phyloP scores from a whole-genome alignment of 2,329 filamentous ascomycete species.

The Penicillium rolfsii region DNA sequence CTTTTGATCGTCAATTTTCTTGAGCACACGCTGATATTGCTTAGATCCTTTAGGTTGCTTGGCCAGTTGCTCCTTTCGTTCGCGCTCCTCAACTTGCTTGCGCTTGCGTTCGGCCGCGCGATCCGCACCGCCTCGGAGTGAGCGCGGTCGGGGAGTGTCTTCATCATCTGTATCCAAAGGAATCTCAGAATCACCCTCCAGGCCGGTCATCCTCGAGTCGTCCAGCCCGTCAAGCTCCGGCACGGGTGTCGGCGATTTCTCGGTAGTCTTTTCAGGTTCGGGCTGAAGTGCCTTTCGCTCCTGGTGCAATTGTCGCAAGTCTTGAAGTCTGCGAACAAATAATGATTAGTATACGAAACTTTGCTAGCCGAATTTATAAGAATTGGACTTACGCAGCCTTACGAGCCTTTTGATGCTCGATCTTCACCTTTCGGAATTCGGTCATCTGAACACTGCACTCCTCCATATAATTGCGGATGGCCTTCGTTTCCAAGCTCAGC shows the following conservation, averaged over 20 bases:
- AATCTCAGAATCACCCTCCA: conserved; percentile 66
- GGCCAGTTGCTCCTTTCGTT: conserved; percentile 67
- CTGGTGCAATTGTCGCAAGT: conserved; percentile 51
- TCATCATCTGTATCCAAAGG: conserved; percentile 73
- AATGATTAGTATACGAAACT: conserved; percentile 18
- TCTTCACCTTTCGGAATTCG: conserved; percentile 90
- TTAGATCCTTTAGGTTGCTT: conserved; percentile 79
- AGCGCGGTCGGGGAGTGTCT: conserved; percentile 58
- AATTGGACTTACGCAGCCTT: conserved; percentile 58
- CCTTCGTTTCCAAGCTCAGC: conserved; percentile 82
- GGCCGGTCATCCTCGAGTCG: conserved; percentile 44
- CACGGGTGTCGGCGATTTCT: conserved; percentile 48
- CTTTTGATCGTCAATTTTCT: conserved; percentile 87
- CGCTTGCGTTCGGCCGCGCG: conserved; percentile 76
- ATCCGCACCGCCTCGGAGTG: conserved; percentile 66
- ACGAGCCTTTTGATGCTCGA: conserved; percentile 82
- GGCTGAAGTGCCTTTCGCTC: conserved; percentile 54
- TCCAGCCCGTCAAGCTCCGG: conserved; percentile 47
- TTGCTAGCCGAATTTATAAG: conserved; percentile 5
- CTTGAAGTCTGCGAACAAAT: conserved; percentile 41
- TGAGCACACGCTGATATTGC: conserved; percentile 82
- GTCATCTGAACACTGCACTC: conserved; percentile 95
- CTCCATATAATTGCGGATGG: conserved; percentile 85
- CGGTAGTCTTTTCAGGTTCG: conserved; percentile 37
- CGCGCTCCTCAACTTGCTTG: conserved; percentile 71